Percentiles rank a stretch among this genome's conserved stretches.
These are phyloP conservation scores for Hypoxylon fragiforme DNA, from an alignment of 495 filamentous ascomycete species.

Conservation along the genomic window DNA sequence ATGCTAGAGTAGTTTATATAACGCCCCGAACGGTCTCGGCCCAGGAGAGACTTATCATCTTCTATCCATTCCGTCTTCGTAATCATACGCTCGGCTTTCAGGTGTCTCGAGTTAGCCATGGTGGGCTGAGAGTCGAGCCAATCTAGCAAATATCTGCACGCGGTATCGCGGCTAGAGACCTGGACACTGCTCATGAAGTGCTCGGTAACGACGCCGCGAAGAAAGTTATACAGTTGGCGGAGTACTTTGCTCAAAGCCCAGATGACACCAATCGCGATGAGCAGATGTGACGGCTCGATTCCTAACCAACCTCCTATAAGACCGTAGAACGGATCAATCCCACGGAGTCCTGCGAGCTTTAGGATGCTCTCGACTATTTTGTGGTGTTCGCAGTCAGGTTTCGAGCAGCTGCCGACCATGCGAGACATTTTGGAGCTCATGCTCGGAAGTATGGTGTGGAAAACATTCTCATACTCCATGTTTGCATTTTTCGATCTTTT, in stretches of 20 bases:
- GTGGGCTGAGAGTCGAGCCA: constrained; percentile 61
- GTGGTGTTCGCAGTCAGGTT: constrained; percentile 1
- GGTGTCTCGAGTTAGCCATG: constrained; percentile 54
- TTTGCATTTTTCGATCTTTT: too few species aligned
- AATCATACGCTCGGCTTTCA: constrained; percentile 60
- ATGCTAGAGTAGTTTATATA: constrained; percentile 52
- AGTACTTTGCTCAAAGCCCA: constrained; percentile 46
- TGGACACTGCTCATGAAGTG: constrained; percentile 60
- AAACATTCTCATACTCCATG: constrained; percentile 14
- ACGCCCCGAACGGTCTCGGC: constrained; percentile 37
- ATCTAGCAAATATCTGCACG: constrained; percentile 62
- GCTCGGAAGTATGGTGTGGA: constrained; percentile 11
- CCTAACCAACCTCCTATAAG: constrained; percentile 40
- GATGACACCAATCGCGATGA: constrained; percentile 39
- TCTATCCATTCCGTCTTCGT: constrained; percentile 55
- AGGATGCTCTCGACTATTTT: constrained; percentile 37
- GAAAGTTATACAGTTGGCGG: constrained; percentile 33
- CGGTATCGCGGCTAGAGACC: constrained; percentile 60
- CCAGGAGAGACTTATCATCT: constrained; percentile 43
- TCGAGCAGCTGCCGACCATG: neutral
- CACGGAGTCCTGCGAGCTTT: constrained; percentile 25
- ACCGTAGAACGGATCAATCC: constrained; percentile 29
- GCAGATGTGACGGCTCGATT: constrained; percentile 43
- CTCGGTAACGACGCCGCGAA: constrained; percentile 37
- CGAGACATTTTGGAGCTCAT: constrained; percentile 6